Conservation (phyloP, 495 filamentous ascomycete genomes). For the Neurospora hispaniola region DNA sequence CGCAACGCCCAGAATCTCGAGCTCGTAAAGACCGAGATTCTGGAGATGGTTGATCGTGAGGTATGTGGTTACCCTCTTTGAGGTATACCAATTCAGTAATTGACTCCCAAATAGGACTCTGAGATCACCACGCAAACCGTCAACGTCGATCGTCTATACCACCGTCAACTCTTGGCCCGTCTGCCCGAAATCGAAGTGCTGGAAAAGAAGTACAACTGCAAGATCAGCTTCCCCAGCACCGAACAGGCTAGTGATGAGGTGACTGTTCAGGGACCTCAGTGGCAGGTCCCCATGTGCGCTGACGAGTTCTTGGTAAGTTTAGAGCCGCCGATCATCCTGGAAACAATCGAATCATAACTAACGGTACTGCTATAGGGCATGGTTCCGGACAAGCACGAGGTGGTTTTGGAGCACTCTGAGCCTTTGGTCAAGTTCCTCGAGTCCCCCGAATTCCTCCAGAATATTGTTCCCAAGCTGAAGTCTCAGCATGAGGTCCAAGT, state of each 20-base stretch:
- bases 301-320: conserved; percentile 75
- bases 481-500: conserved; percentile 85
- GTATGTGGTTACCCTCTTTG: conserved; percentile 35
- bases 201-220: conserved; percentile 98
- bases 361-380: conserved; percentile 50
- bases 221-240: conserved; percentile 92
- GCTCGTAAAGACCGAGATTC: conserved; percentile 95
- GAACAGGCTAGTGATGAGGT: conserved; percentile 95
- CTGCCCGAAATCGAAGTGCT: conserved; percentile 84
- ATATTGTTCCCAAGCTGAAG: conserved; percentile 74
- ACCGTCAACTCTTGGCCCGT: conserved; percentile 81
- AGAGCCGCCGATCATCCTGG: conserved; percentile 2
- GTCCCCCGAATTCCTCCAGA: conserved; percentile 63
- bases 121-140: conserved; percentile 93
- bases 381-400: conserved; percentile 91
- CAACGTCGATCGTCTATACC: conserved; percentile 86
- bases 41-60: conserved; percentile 97
- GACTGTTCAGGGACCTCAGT: conserved; percentile 89
- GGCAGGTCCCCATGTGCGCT: conserved; percentile 90
- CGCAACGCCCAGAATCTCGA: conserved; percentile 95
- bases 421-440: conserved; percentile 69
- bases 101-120: conserved; percentile 51
- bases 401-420: conserved; percentile 65
- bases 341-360: background rate
- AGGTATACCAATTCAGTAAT: background rate